phyloP scores from a whole-genome alignment of 208 protist species.

The Acanthamoeba triangularis region DNA sequence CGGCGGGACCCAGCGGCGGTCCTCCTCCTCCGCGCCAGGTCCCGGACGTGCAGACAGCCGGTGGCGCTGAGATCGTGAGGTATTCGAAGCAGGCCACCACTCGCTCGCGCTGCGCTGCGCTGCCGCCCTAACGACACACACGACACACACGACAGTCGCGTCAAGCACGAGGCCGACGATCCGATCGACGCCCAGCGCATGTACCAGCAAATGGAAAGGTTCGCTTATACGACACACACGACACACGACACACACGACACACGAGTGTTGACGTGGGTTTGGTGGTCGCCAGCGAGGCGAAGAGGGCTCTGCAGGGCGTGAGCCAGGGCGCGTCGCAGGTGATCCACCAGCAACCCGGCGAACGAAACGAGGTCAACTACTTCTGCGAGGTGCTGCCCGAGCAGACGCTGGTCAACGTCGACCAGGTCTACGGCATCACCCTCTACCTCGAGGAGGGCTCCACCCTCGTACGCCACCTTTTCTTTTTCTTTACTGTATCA shows the following conservation, averaged over 20 bases:
- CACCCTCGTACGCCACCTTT: not conserved
- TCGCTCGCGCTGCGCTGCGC: not conserved
- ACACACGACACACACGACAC: not conserved
- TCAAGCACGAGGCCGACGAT: not conserved
- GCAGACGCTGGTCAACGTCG: constrained; percentile 53
- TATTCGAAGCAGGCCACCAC: not conserved
- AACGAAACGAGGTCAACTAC: not conserved
- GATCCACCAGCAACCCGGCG: constrained; percentile 56
- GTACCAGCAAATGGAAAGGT: constrained; percentile 69
- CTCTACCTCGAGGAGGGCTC: constrained; percentile 65
- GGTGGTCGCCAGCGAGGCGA: constrained; percentile 1
- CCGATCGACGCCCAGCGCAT: constrained; percentile 1
- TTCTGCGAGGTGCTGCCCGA: constrained; percentile 57
- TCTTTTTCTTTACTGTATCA: not conserved
- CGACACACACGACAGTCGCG: not conserved
- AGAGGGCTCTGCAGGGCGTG: not conserved
- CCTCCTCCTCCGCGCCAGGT: too few relatives aligned
- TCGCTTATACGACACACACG: not conserved
- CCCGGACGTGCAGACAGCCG: not conserved
- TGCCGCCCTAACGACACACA: not conserved
- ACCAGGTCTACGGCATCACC: not conserved
- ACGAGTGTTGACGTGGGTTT: not conserved
- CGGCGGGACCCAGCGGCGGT: too few relatives aligned
- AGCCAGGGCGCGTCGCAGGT: not conserved
- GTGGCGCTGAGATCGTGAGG: not conserved